phyloP scores from a whole-genome alignment of 2,329 filamentous ascomycete genomes.

The Nannizziopsis barbatae region DNA sequence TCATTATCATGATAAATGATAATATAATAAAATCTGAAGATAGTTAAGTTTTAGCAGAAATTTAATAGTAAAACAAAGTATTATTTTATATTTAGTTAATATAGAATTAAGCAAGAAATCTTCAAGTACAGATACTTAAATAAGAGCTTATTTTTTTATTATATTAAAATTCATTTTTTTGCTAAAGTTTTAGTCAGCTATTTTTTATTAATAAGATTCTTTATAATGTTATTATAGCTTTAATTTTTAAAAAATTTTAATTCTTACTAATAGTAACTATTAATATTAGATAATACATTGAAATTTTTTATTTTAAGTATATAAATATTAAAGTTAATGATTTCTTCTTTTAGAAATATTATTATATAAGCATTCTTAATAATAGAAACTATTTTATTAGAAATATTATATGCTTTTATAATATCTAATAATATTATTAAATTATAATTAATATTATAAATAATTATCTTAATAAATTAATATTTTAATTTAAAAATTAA shows the following conservation, averaged over 20 bases:
- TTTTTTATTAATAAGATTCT: conserved; percentile 35
- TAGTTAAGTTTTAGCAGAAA: conserved; percentile 38
- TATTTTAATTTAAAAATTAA: conserved; percentile 40
- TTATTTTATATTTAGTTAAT: conserved; percentile 30
- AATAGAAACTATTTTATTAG: conserved; percentile 40
- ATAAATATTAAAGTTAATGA: conserved; percentile 50
- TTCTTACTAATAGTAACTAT: conserved; percentile 40
- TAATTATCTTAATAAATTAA: conserved; percentile 57
- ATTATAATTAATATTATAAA: conserved; percentile 51
- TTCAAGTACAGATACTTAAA: not conserved
- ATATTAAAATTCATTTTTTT: conserved; percentile 40
- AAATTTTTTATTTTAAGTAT: conserved; percentile 40
- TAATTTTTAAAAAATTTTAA: conserved; percentile 39
- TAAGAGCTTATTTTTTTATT: conserved; percentile 38
- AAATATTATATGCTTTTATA: conserved; percentile 60
- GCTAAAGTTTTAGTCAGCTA: conserved; percentile 34
- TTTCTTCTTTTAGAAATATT: conserved; percentile 54
- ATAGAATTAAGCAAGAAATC: not conserved
- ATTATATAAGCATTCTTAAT: conserved; percentile 40
- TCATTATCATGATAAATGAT: conserved; percentile 37
- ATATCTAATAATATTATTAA: conserved; percentile 54
- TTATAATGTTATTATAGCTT: conserved; percentile 34
- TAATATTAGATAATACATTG: conserved; percentile 36
- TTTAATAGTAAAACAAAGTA: conserved; percentile 40
- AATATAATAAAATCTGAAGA: conserved; percentile 43